Conservation (phyloP, 2,329 filamentous ascomycete species). For the Pseudogymnoascus sp. region DNA sequence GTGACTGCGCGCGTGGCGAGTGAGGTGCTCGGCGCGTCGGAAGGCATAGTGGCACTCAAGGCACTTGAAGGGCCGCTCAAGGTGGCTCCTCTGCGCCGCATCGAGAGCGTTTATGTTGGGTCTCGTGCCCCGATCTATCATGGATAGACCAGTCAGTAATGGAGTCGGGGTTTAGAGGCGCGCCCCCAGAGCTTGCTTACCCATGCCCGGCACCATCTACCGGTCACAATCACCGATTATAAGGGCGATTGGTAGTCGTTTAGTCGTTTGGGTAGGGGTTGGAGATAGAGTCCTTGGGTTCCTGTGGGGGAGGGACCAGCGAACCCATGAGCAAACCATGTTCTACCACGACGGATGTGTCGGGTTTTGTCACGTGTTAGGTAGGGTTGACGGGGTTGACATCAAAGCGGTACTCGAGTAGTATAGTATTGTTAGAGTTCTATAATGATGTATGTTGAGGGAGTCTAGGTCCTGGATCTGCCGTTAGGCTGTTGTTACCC, state of each 20-base stretch:
- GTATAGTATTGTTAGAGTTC: not conserved
- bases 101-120: not conserved
- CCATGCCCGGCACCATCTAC: not conserved
- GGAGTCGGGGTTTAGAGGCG: not conserved
- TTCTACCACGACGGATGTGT: not conserved
- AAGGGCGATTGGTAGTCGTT: not conserved
- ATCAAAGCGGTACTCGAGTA: not conserved
- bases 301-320: not conserved
- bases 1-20: slow-evolving; percentile 20
- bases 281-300: not conserved
- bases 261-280: not conserved
- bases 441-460: not conserved
- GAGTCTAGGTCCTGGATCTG: not conserved
- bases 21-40: slow-evolving; percentile 19
- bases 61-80: slow-evolving; percentile 13
- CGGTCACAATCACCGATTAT: not conserved
- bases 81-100: not conserved
- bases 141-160: not conserved
- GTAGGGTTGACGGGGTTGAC: not conserved
- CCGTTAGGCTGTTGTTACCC: too few relatives aligned
- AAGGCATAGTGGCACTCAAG: slow-evolving; percentile 19
- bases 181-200: not conserved
- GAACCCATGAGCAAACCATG: not conserved
- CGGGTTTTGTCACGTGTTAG: not conserved
- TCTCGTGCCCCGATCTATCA: not conserved